Evolutionary conservation across 2,329 filamentous ascomycete species (phyloP), one percentile per base, ranked within the genome.

Genomic region (Arthrobotrys conoides): DNA sequence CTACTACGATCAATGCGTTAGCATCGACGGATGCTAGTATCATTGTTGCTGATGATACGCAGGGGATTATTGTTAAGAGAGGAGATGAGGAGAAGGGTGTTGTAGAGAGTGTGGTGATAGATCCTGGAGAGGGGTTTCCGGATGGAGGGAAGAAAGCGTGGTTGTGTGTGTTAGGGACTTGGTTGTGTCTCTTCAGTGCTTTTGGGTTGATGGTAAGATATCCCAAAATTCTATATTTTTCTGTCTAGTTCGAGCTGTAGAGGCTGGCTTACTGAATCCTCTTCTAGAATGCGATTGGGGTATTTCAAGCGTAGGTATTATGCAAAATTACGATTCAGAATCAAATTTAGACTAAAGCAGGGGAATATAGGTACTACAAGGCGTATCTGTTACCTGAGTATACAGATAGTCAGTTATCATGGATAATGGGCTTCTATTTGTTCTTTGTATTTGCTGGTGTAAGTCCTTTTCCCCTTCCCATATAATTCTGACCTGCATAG

Each of bases 401-500:
- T 48, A 71, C 75, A 20, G 73, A 78, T 38, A 78, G 73, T 51
- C 73, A 78, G 68, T 30, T 78, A 57, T 78, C 73, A 1, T 78
- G 73, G 73, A 72, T 78, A 5, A 68, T 71, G 41, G 73, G 73
- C 0, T 78, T 71, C n/a, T 78, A 78, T 59, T 51, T 78, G 1
- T 78, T 78, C 53, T 71, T 78, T 41, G 46, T 78, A 18, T 78
- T 78, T 33, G 73, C 73, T 8, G 73, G 73, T 16, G 73, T 78
- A 41, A 65, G 73, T 69, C 1, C 30, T 22, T 9, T 8, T 20
- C 16, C 18, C 18, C 18, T 38, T 10, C 36, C 3, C 9, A 10
- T 5, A 38, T 14, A 49, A 24, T 5, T 49, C 18, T 1, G n/a
- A 49, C 24, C n/a, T 49, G 10, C 5, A 22, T 10, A 49, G 2